Base-by-base conservation (phyloP, 208 protist species). In the Crithidia fasciculata region DNA sequence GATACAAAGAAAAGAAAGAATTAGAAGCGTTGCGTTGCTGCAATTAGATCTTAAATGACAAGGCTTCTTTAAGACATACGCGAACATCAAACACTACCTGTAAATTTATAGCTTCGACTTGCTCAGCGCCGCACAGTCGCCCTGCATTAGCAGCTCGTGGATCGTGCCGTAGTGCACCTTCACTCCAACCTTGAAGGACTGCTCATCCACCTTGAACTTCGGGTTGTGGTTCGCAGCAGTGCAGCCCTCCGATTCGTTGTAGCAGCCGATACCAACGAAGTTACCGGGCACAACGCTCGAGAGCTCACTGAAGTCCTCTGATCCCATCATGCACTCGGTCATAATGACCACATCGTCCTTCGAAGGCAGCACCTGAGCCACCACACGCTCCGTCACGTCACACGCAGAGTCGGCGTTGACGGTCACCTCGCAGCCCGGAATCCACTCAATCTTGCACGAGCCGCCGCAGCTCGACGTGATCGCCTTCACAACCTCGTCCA, bases 231-330 rank as follows among this genome's bases (percentile, higher is more conserved):
- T 86, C 59, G 66, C 54, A 4, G 54, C 58, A 12, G 57, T 77
- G 69, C 71, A 76, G 13, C 67, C 78, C 41, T 69, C 70, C n/a
- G 41, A 68, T 44, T 64, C 63, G 16, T 85, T 81, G 70, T 83
- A 81, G 47, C 62, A 72, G 15, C 87, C 87, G 63, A 92, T 81
- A 41, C 69, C 72, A 28, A 82, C 76, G 44, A 83, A 83, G 72
- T 84, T 88, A 3, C 57, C 75, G 10, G 87, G 87, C 10, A 71
- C 58, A 10, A 41, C n/a, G 49, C 81, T 65, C 6, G 39, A 64
- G 69, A 85, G 84, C 50, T 76, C 69, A 13, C 53, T 69, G 71
- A 92, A 92, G 73, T 92, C 87, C n/a, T 87, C 84, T 9, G 74
- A 78, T 0, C 76, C 69, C 15, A 61, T 50, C 70, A 76, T 63